These are phyloP conservation scores for Zizania palustris DNA, from an alignment of 202 grass and related monocot species.

Conservation along the genomic window DNA sequence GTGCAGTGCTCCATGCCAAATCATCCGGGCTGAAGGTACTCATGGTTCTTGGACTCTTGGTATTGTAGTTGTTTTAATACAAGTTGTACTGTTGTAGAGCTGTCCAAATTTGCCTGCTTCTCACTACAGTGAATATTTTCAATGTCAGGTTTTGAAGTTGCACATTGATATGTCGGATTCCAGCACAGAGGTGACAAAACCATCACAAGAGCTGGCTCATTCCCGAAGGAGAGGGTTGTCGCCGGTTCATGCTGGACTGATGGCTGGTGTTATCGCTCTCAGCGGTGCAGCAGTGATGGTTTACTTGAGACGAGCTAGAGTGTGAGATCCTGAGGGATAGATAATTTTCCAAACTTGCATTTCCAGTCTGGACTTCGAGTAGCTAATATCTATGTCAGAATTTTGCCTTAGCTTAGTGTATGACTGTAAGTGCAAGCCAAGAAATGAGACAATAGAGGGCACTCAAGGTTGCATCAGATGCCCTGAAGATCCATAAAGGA, in stretches of 20 bases:
- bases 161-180: constrained; percentile 54
- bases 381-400: constrained; percentile 14
- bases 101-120: constrained; percentile 23
- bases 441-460: constrained; percentile 24
- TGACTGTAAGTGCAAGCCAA: neutral
- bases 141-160: constrained; percentile 79
- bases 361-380: neutral
- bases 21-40: constrained; percentile 76
- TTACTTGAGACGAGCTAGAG: constrained; percentile 72
- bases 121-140: constrained; percentile 41
- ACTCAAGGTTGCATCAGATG: constrained; percentile 11
- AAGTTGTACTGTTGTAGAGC: constrained; percentile 4
- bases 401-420: neutral
- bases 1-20: constrained; percentile 74
- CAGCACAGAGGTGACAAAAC: constrained; percentile 45
- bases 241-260: constrained; percentile 56
- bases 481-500: neutral
- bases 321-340: constrained; percentile 48
- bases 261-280: constrained; percentile 57
- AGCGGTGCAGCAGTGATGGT: constrained; percentile 60
- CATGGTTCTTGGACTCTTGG: constrained; percentile 23
- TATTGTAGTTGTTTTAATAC: neutral
- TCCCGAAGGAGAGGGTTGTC: constrained; percentile 29
- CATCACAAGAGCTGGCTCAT: constrained; percentile 46
- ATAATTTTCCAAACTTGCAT: neutral